Conservation (phyloP, 257 asterid genomes). For the Salvia miltiorrhiza region DNA sequence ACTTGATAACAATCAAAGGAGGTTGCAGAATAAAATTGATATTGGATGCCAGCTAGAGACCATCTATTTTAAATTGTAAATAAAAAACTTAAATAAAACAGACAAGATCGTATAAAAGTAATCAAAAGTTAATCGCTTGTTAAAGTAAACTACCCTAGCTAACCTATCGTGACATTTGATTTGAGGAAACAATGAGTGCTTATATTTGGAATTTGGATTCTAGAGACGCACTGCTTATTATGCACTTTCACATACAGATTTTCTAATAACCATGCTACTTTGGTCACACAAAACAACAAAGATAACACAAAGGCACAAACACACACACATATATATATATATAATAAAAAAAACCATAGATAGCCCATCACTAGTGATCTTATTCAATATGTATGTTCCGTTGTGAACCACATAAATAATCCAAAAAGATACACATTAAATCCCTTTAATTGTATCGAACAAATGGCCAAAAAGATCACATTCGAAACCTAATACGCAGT, state of each 20-base stretch:
- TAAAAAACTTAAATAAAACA: conserved; percentile 6
- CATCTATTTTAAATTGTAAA: background rate
- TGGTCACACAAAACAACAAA: conserved; percentile 15
- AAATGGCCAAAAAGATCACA: background rate
- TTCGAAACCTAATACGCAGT: conserved; percentile 6
- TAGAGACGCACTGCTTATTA: background rate
- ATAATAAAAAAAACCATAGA: background rate
- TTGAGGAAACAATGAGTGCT: conserved; percentile 18
- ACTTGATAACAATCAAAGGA: background rate
- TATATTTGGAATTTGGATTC: conserved; percentile 8
- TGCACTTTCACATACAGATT: background rate
- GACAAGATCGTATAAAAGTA: background rate
- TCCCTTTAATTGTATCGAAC: background rate
- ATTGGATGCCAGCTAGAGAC: conserved; percentile 32
- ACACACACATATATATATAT: background rate
- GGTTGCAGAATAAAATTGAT: background rate
- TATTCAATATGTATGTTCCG: background rate
- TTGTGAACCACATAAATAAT: conserved; percentile 15
- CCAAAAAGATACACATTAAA: background rate
- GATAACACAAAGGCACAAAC: background rate
- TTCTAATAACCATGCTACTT: conserved; percentile 2
- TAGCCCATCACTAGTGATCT: background rate
- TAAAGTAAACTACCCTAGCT: conserved; percentile 11
- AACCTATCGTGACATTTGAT: conserved; percentile 8
- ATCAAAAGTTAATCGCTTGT: background rate